Base-by-base conservation (phyloP, 768 basidiomycete species). In the Terana coerulea region DNA sequence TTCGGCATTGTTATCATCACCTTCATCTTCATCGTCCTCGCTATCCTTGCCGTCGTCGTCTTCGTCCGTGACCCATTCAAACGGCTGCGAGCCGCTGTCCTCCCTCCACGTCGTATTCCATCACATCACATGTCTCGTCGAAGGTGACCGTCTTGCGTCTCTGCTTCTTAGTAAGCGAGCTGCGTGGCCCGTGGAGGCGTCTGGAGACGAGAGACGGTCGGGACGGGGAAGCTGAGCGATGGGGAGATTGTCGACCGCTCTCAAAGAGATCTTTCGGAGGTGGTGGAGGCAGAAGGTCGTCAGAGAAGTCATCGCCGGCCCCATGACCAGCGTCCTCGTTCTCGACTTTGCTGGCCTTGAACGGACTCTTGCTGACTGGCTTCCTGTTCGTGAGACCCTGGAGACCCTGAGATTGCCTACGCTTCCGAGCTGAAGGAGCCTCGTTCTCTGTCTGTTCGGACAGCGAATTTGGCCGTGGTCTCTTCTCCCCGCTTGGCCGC, bases 351-450 rank as follows among this genome's bases (percentile, higher is more conserved):
- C n/a, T n/a, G 30, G 49, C 28, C 55, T 72, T 80, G 72, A 93
- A 93, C 19, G 91, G 90, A 60, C 88, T 91, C 72, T 86, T 90
- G 24, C 83, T 81, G 24, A 93, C 90, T 7, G 84, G 84, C 62
- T 90, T 88, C 60, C 77, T 83, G 67, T 88, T 76, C 1, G 84
- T 74, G 45, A 93, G 79, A 21, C 79, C 81, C 61, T 89, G 85
- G 56, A 85, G 85, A 5, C 75, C 79, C 63, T 81, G 84, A 49
- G 86, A 89, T 64, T 91, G 86, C 40, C 83, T 79, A 37, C 88
- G 78, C 66, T 88, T 90, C 60, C 79, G 73, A 8, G 81, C 74
- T 51, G 88, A 78, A 0, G 86, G 86, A 36, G 80, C 79, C 54
- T 87, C 84, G 51, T 88, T 88, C 66, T 86, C 83, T 21, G 80